Base-by-base conservation (phyloP, 1,139 yeast genomes). In the Protomyces pachydermus region DNA sequence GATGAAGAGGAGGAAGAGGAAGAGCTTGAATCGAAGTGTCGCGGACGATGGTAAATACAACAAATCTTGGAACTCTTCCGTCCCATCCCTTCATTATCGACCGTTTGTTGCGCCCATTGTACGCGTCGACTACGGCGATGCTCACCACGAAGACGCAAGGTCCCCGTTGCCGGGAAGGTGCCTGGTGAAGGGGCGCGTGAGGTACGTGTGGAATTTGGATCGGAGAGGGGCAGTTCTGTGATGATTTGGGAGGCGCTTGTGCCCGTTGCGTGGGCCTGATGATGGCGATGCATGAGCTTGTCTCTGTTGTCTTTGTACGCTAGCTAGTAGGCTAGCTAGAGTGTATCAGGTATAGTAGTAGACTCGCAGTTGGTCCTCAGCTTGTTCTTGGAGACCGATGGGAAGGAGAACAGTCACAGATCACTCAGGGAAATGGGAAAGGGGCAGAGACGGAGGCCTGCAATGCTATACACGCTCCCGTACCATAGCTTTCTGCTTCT, bases 21-120 rank as follows among this genome's bases (percentile, higher is more conserved):
- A 23, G 66, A 67, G 14, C 23, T 16, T 5, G 48, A 42, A 46
- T 64, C 67, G 38, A 60, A 65, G 18, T 46, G 48, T 42, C 58
- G 54, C 35, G 64, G 65, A 32, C 65, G 66, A 55, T 65, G 67
- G 42, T 58, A 65, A 37, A 65, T 65, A 54, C 67, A 65, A 61
- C 67, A 65, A 16, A 65, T 60, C 58, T 66, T 66, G 32, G 68
- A 66, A 14, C 56, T 53, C 38, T 66, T 66, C 14, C 64, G 53
- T 38, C 67, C 65, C 38, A 66, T 18, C 14, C 60, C 55, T 34
- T 66, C 67, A 39, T 66, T 66, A 37, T 66, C 67, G 10, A 66
- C 53, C 32, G 66, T 65, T 12, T 58, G 51, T 16, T 65, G 55
- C 12, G 66, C 51, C 66, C 66, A 66, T 35, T 56, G 56, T 14